These are phyloP conservation scores for Aspergillus viridinutans DNA, from an alignment of 2,329 filamentous ascomycete genomes.

Conservation along the genomic window DNA sequence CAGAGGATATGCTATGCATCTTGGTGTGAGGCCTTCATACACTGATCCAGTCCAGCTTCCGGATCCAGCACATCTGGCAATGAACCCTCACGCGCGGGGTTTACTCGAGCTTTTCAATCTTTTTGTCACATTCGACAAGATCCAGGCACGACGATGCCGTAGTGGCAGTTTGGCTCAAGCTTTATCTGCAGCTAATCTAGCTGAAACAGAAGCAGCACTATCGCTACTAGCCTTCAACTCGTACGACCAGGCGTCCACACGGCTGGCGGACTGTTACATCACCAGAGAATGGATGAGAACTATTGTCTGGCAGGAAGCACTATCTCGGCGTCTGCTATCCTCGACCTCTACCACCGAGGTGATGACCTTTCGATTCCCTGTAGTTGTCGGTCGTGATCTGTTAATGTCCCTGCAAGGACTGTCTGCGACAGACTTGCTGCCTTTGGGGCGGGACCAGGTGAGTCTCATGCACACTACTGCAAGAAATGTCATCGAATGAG, in stretches of 20 bases:
- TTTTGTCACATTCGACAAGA: constrained; percentile 23
- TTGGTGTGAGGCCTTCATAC: constrained; percentile 26
- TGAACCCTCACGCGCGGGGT: constrained; percentile 19
- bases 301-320: constrained; percentile 29
- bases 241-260: constrained; percentile 11
- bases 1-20: constrained; percentile 29
- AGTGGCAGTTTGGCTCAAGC: background rate
- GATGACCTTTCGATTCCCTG: constrained; percentile 25
- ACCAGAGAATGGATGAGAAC: constrained; percentile 31
- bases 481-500: background rate
- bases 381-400: constrained; percentile 21
- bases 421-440: constrained; percentile 23
- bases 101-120: constrained; percentile 22
- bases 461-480: constrained; percentile 1
- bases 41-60: constrained; percentile 8
- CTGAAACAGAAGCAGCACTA: constrained; percentile 18
- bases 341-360: constrained; percentile 17
- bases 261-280: constrained; percentile 26
- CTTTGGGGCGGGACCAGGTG: constrained; percentile 29
- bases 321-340: constrained; percentile 23
- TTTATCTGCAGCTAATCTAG: constrained; percentile 7
- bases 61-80: background rate
- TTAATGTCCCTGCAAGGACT: constrained; percentile 21
- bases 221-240: constrained; percentile 14
- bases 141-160: constrained; percentile 7